Percentiles rank a stretch among this genome's conserved stretches.
Evolutionary conservation across 306 rosid species (phyloP).

Genomic region (Styphnolobium japonicum): DNA sequence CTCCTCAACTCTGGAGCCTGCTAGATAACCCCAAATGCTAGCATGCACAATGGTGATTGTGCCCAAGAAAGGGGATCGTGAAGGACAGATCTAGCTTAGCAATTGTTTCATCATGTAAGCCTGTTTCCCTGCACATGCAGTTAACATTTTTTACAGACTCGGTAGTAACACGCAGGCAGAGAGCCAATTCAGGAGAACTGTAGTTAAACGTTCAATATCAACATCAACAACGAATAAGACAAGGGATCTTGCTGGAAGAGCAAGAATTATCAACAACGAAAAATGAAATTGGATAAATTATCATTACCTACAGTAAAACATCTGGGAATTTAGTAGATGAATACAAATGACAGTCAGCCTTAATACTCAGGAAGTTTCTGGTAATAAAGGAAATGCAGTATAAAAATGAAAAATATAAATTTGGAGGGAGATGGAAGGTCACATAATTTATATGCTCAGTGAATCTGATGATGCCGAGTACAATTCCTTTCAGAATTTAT

Average conservation of each 20-base stretch:
- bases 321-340: neutral
- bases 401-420: neutral
- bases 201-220: too few relatives aligned
- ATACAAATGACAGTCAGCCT: neutral
- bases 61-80: too few relatives aligned
- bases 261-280: neutral
- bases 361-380: neutral
- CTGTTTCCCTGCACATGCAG: too few relatives aligned
- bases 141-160: too few relatives aligned
- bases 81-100: too few relatives aligned
- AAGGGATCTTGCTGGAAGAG: neutral
- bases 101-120: too few relatives aligned
- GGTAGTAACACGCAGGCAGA: too few relatives aligned
- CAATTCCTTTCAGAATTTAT: constrained; percentile 27
- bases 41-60: too few relatives aligned
- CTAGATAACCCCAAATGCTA: too few relatives aligned
- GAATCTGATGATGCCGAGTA: constrained; percentile 30
- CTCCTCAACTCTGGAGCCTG: too few relatives aligned
- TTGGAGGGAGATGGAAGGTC: neutral
- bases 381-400: neutral
- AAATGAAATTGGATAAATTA: neutral
- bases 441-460: constrained; percentile 29
- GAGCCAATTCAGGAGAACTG: too few relatives aligned
- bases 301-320: neutral
- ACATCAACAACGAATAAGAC: too few relatives aligned